Conservation (phyloP, 805 yeast genomes). For the Barnettozyma californica region DNA sequence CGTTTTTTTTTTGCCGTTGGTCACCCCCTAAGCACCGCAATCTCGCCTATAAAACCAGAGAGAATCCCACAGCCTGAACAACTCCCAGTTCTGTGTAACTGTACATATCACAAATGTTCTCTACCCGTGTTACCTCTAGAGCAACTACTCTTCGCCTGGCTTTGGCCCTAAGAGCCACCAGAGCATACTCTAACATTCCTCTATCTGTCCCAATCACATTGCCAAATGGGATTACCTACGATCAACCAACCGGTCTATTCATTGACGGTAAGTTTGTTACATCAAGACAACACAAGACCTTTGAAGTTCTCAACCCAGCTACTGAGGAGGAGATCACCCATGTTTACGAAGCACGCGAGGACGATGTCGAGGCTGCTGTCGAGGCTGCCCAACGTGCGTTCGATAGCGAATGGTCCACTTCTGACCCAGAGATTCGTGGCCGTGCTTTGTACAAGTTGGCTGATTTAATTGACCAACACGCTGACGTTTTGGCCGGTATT, state of each 20-base stretch:
- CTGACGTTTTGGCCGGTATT: constrained; percentile 70
- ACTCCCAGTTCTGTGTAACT: neutral
- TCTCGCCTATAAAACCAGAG: neutral
- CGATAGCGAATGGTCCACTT: constrained; percentile 61
- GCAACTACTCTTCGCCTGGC: constrained; percentile 14
- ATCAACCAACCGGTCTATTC: constrained; percentile 79
- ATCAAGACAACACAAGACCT: constrained; percentile 53
- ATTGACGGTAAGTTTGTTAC: constrained; percentile 72
- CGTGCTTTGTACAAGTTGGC: constrained; percentile 64
- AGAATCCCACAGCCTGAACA: neutral
- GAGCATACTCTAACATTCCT: constrained; percentile 34
- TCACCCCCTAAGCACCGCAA: neutral
- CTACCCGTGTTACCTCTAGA: constrained; percentile 12
- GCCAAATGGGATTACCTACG: constrained; percentile 71
- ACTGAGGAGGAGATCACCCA: constrained; percentile 67
- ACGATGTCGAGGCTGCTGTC: constrained; percentile 80
- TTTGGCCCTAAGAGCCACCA: constrained; percentile 19
- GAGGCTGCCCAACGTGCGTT: constrained; percentile 79
- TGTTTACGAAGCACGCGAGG: constrained; percentile 70
- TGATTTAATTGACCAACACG: constrained; percentile 68
- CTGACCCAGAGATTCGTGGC: constrained; percentile 64
- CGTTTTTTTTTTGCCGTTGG: neutral
- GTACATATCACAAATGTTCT: constrained; percentile 12
- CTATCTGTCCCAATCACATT: constrained; percentile 45
- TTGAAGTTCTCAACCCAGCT: constrained; percentile 61